Evolutionary conservation across 2,329 filamentous ascomycete species (phyloP).

Genomic region (Aspergillus chevalieri): DNA sequence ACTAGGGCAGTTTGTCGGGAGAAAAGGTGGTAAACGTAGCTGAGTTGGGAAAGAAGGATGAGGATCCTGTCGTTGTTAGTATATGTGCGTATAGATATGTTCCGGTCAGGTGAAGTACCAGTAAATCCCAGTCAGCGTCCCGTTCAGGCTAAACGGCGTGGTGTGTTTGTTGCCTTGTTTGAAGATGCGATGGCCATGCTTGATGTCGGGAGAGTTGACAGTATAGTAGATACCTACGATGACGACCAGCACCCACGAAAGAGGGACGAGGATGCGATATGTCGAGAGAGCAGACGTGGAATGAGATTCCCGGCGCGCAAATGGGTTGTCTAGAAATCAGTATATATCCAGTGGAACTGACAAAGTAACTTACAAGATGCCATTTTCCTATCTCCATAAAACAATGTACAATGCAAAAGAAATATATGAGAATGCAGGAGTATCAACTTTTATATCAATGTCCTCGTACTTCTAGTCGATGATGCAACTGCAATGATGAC

Average conservation of each 20-base stretch:
- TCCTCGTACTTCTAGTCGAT: not conserved
- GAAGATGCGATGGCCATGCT: conserved; percentile 63
- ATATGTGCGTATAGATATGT: not conserved
- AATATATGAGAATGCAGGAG: no score
- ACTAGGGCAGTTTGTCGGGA: conserved; percentile 57
- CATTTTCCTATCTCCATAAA: not conserved
- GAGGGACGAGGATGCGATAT: conserved; percentile 69
- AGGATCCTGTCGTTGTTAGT: conserved; percentile 50
- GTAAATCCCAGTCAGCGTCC: conserved; percentile 61
- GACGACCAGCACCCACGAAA: conserved; percentile 70
- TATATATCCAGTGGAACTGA: not conserved
- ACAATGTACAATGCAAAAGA: no score
- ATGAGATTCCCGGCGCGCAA: conserved; percentile 64
- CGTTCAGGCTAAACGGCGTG: conserved; percentile 72
- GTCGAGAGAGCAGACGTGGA: conserved; percentile 55
- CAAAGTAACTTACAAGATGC: not conserved
- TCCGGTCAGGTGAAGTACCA: conserved; percentile 48
- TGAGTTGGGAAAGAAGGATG: conserved; percentile 68
- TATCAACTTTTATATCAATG: no score
- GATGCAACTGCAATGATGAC: no score
- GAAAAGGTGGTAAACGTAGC: conserved; percentile 73
- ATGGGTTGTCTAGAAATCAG: conserved; percentile 54
- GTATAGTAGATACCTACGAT: conserved; percentile 70
- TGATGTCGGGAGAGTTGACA: conserved; percentile 59
- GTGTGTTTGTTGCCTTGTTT: conserved; percentile 60